Base-by-base conservation (phyloP, 208 protist species). In the Blechomonas ayalai region DNA sequence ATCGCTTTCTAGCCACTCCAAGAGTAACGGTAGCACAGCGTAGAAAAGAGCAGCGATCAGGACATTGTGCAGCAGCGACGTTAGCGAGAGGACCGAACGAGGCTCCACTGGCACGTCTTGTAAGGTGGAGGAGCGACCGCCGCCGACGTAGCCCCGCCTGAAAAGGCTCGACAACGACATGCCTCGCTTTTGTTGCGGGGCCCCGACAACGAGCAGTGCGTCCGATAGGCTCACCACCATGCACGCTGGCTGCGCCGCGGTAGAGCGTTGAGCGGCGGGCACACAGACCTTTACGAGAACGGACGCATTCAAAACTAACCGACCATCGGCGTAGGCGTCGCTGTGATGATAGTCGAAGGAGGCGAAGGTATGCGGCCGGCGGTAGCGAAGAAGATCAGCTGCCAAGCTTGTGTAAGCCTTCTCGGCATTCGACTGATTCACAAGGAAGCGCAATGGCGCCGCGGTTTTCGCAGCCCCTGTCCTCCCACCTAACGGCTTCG, bases 231-330 rank as follows among this genome's bases (percentile, higher is more conserved):
- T 70, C 15, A 92, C 73, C 19, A 92, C 62, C 36, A 67, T 79
- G 59, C 83, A 92, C 5, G 18, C 13, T 10, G 26, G 26, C 36
- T 44, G 38, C 4, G 19, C 38, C 29, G 29, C 15, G 4, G 52
- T 6, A 15, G 33, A 10, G 4, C 24, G 15, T 9, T 19, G 33
- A 16, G 4, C 19, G 20, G 20, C 15, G 1, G 61, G 58, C 3
- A 73, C 57, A 50, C 82, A 90, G 24, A 86, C 43, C 52, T 77
- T 75, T 44, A 92, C 44, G 40, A 85, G 73, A 4, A 92, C 73
- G 1, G 83, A 88, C 1, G 74, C 83, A 38, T 92, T 92, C 31
- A 86, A 63, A 0, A 63, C 62, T 6, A 92, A 49, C 12, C 56
- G 52, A 0, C 74, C 83, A 6, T 50, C 58, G 5, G 73, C 59